A percentile compares a stretch with the other conserved stretches of the same genome.
Conservation (phyloP, 2,329 filamentous ascomycete species). For the Monascus ruber region DNA sequence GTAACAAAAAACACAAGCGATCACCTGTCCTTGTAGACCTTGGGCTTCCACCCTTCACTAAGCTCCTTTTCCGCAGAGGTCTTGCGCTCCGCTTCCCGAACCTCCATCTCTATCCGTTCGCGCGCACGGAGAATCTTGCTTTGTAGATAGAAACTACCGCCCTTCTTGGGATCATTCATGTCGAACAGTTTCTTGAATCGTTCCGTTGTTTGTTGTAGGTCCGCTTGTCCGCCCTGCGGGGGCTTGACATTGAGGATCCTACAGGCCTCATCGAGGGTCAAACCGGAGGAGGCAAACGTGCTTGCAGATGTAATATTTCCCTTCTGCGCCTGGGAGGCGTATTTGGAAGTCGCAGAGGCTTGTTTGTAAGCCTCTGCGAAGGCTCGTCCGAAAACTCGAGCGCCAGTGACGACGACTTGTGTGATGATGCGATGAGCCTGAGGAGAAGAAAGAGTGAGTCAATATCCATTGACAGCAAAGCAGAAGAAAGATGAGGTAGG, state of each 20-base stretch:
- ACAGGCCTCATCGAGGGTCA: slow-evolving; percentile 93
- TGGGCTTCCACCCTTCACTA: slow-evolving; percentile 83
- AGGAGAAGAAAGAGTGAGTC: neutral
- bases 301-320: slow-evolving; percentile 39
- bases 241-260: slow-evolving; percentile 94
- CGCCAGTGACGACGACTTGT: slow-evolving; percentile 81
- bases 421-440: slow-evolving; percentile 92
- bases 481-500: too few relatives aligned
- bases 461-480: too few relatives aligned
- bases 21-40: slow-evolving; percentile 79
- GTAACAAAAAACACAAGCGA: neutral
- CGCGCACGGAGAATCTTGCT: slow-evolving; percentile 89
- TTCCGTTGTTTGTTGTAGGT: slow-evolving; percentile 67
- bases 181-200: slow-evolving; percentile 95
- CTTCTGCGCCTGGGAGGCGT: slow-evolving; percentile 62
- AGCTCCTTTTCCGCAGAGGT: slow-evolving; percentile 64
- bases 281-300: slow-evolving; percentile 54
- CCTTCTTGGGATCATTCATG: slow-evolving; percentile 85
- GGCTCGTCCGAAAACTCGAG: slow-evolving; percentile 82
- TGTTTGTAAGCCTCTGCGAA: slow-evolving; percentile 93
- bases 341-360: slow-evolving; percentile 75
- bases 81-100: slow-evolving; percentile 60
- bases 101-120: slow-evolving; percentile 82
- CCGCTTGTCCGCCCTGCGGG: slow-evolving; percentile 63
- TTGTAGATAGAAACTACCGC: slow-evolving; percentile 95